phyloP scores from a whole-genome alignment of 305 asterid species.

The Plantago coronopus region DNA sequence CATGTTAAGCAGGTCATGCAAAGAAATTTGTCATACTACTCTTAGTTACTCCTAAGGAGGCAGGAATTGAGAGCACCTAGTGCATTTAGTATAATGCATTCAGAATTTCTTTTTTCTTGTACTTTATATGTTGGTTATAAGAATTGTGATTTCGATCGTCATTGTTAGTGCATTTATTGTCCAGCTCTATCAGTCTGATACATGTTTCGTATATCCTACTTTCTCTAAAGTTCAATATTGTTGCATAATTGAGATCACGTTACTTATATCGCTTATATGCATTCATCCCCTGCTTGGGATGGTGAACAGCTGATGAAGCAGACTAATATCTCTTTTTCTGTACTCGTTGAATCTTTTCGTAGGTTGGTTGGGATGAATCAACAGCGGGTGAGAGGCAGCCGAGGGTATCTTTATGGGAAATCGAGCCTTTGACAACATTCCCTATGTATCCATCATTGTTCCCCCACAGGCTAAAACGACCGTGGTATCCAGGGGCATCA shows the following conservation, averaged over 20 bases:
- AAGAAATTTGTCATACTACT: too few relatives aligned
- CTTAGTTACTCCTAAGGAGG: too few relatives aligned
- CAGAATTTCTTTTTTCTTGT: too few relatives aligned
- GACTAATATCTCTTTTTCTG: conserved; percentile 1
- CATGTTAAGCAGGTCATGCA: too few relatives aligned
- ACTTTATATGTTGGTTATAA: too few relatives aligned
- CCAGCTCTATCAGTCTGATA: too few relatives aligned
- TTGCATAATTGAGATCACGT: not conserved
- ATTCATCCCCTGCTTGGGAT: not conserved
- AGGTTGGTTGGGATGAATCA: conserved; percentile 99
- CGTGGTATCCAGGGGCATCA: conserved; percentile 94
- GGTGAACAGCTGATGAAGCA: not conserved
- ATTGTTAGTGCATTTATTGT: too few relatives aligned
- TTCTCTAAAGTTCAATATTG: too few relatives aligned
- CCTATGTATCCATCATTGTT: conserved; percentile 93
- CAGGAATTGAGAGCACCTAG: too few relatives aligned
- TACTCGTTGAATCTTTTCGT: conserved; percentile 5
- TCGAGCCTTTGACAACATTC: conserved; percentile 91
- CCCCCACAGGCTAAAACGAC: conserved; percentile 86
- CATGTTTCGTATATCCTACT: too few relatives aligned
- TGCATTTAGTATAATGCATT: too few relatives aligned
- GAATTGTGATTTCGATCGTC: too few relatives aligned
- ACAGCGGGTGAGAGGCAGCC: conserved; percentile 98
- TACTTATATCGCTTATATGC: not conserved
- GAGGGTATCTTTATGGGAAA: conserved; percentile 92